Evolutionary conservation across 805 yeast genomes (phyloP).

Genomic region (Ogataea parapolymorpha): DNA sequence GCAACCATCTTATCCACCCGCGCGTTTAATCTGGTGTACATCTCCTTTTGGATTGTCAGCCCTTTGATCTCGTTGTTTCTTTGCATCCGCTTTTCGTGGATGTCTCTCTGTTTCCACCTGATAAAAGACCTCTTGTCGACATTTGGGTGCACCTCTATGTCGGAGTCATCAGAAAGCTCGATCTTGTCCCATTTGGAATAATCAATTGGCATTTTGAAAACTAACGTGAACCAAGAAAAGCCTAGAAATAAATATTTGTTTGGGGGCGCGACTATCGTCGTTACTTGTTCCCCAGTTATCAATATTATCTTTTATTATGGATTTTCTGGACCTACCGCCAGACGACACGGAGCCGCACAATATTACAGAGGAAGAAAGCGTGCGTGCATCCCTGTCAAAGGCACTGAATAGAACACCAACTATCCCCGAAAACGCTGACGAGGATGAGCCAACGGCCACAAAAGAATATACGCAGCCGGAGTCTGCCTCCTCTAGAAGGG

Average conservation of each 20-base stretch:
- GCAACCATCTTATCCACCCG: slow-evolving; percentile 65
- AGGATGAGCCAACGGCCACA: slow-evolving; percentile 8
- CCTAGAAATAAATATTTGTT: slow-evolving; percentile 3
- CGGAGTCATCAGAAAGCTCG: slow-evolving; percentile 95
- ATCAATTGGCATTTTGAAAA: slow-evolving; percentile 52
- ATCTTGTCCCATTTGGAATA: slow-evolving; percentile 98
- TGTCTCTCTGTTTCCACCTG: slow-evolving; percentile 95
- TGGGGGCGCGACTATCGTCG: slow-evolving; percentile 3
- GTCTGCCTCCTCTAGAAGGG: slow-evolving; percentile 16
- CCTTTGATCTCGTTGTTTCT: slow-evolving; percentile 75
- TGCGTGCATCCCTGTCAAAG: slow-evolving; percentile 22
- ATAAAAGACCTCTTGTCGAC: slow-evolving; percentile 93
- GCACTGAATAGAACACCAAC: slow-evolving; percentile 15
- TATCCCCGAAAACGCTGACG: slow-evolving; percentile 19
- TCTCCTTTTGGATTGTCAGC: slow-evolving; percentile 70
- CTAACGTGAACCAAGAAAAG: slow-evolving; percentile 4
- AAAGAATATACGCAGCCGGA: slow-evolving; percentile 6
- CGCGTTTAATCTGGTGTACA: slow-evolving; percentile 71
- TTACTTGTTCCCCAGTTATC: background rate
- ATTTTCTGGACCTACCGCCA: slow-evolving; percentile 7
- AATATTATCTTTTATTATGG: slow-evolving; percentile 1
- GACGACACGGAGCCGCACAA: slow-evolving; percentile 10
- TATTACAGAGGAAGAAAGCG: slow-evolving; percentile 4
- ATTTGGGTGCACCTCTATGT: slow-evolving; percentile 95
- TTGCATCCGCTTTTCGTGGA: slow-evolving; percentile 86